These are phyloP conservation scores for Bjerkandera adusta DNA, from an alignment of 1,284 basidiomycete species.

Conservation along the genomic window DNA sequence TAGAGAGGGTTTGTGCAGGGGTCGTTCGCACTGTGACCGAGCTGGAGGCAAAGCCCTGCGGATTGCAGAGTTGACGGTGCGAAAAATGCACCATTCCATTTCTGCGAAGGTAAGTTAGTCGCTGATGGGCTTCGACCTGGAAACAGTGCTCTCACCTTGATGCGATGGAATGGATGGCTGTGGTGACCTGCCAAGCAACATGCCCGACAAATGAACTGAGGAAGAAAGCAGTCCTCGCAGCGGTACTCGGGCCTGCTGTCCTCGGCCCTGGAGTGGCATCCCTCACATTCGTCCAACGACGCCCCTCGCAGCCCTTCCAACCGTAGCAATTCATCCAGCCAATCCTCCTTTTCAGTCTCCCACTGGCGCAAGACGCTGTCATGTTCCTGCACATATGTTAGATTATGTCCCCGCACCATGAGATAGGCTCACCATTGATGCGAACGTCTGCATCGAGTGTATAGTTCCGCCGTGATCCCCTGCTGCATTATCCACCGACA, in stretches of 20 bases:
- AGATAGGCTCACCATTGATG: too few relatives aligned
- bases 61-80: background rate
- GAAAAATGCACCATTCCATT: slow-evolving; percentile 1
- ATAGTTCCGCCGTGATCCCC: too few relatives aligned
- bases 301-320: background rate
- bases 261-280: too few relatives aligned
- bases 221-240: slow-evolving; percentile 1
- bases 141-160: slow-evolving; percentile 1
- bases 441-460: too few relatives aligned
- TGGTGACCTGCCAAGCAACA: background rate
- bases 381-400: background rate
- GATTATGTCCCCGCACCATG: too few relatives aligned
- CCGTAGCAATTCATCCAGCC: background rate
- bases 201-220: background rate
- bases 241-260: too few relatives aligned
- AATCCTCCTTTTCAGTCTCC: background rate
- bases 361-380: background rate
- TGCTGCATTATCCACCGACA: too few relatives aligned
- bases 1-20: background rate
- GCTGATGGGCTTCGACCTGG: background rate
- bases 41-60: slow-evolving; percentile 5
- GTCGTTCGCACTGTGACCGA: slow-evolving; percentile 2
- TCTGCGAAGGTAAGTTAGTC: background rate
- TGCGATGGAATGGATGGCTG: background rate
- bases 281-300: background rate